Conservation (phyloP, 768 basidiomycete species). For the Suillus bovinus region DNA sequence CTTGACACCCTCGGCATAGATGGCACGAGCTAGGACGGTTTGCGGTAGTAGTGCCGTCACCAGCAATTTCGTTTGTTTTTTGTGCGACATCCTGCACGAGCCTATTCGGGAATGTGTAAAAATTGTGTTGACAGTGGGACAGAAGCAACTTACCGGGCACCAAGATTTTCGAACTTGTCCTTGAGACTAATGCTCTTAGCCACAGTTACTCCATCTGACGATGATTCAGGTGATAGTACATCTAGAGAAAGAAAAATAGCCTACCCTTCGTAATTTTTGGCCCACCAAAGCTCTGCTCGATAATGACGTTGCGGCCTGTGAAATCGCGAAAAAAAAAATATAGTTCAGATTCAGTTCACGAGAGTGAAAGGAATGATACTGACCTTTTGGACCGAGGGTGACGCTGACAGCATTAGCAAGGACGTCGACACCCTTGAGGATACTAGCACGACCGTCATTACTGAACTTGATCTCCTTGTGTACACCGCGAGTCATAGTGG, state of each 20-base stretch:
- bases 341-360: conserved; percentile 12
- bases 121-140: not conserved
- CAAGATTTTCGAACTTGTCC: conserved; percentile 99
- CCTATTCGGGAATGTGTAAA: conserved; percentile 38
- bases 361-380: conserved; percentile 14
- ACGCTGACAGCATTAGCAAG: conserved; percentile 97
- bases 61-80: conserved; percentile 96
- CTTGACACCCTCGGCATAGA: conserved; percentile 98
- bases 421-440: conserved; percentile 94
- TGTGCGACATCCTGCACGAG: conserved; percentile 94
- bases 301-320: conserved; percentile 94
- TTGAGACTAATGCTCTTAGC: conserved; percentile 93
- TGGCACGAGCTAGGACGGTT: conserved; percentile 96
- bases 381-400: conserved; percentile 95
- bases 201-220: conserved; percentile 91
- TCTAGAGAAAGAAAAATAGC: conserved; percentile 21
- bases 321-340: not conserved
- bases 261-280: conserved; percentile 95
- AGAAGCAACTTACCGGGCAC: conserved; percentile 75
- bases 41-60: conserved; percentile 97
- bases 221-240: not conserved
- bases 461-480: conserved; percentile 98
- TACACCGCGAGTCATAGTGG: conserved; percentile 64
- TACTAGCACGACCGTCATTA: conserved; percentile 91
- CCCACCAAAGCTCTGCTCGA: conserved; percentile 88